Percentiles rank a stretch among this genome's conserved stretches.
phyloP scores from a whole-genome alignment of 2,329 filamentous ascomycete species.

The Monosporascus sp. region DNA sequence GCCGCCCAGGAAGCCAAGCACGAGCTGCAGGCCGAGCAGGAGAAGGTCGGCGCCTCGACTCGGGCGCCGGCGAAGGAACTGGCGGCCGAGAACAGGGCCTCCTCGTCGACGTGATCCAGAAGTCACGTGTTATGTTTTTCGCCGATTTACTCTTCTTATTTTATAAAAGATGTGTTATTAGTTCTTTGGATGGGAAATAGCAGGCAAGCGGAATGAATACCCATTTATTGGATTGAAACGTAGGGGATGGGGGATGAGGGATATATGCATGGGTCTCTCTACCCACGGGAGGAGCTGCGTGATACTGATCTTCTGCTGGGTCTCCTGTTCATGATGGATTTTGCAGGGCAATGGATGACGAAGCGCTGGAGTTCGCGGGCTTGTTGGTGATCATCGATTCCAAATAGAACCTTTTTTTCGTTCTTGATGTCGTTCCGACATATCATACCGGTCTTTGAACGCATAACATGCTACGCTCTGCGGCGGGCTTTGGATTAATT shows the following conservation, averaged over 20 bases:
- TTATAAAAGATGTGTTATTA: not conserved
- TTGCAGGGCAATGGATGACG: not conserved
- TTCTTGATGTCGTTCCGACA: not conserved
- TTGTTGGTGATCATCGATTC: not conserved
- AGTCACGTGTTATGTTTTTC: no score
- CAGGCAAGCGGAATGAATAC: not conserved
- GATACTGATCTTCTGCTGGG: not conserved
- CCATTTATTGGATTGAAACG: not conserved
- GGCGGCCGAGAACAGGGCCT: slow-evolving; percentile 11
- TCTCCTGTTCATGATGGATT: not conserved
- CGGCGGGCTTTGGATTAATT: no score
- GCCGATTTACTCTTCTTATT: not conserved
- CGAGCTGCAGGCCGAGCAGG: slow-evolving; percentile 34
- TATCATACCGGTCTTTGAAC: no score
- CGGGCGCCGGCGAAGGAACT: slow-evolving; percentile 20
- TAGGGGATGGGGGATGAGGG: not conserved
- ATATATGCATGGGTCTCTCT: not conserved
- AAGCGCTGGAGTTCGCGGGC: not conserved
- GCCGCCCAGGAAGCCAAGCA: slow-evolving; percentile 41
- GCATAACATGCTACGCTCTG: no score
- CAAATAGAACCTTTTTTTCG: not conserved
- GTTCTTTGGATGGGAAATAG: not conserved
- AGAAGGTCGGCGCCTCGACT: slow-evolving; percentile 23
- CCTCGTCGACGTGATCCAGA: not conserved
- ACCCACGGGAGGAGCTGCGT: no score